Evolutionary conservation across 208 protist genomes (phyloP).

Genomic region (Trichomonas vaginalis): DNA sequence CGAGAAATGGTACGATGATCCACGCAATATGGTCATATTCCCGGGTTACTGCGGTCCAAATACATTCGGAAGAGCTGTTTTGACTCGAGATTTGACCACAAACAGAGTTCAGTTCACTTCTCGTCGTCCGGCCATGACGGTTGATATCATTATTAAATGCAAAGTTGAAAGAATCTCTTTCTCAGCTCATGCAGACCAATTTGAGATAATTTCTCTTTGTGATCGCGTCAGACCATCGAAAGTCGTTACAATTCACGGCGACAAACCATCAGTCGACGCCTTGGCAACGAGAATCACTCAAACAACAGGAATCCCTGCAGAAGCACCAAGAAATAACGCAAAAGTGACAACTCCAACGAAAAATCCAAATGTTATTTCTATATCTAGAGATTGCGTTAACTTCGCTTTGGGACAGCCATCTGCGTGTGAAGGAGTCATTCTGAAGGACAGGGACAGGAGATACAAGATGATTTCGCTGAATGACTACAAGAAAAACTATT

Average conservation of each 20-base stretch:
- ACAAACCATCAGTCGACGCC: neutral
- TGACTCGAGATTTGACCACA: neutral
- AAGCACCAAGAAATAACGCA: neutral
- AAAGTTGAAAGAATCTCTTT: neutral
- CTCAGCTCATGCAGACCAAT: constrained; percentile 9
- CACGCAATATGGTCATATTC: constrained; percentile 62
- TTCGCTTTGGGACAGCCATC: neutral
- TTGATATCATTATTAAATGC: neutral
- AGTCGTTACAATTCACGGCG: neutral
- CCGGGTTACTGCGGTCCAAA: constrained; percentile 69
- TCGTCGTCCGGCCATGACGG: neutral
- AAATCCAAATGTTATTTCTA: neutral
- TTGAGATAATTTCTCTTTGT: neutral
- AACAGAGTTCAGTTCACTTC: neutral
- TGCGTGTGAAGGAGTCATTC: neutral
- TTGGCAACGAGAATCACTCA: neutral
- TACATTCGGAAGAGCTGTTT: constrained; percentile 48
- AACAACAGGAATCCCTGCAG: neutral
- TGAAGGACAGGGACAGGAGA: neutral
- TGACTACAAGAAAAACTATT: neutral
- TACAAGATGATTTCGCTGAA: neutral
- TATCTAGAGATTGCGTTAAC: neutral
- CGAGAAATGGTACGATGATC: constrained; percentile 25
- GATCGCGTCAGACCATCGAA: neutral
- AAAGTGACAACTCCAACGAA: neutral